Percentiles rank a stretch among this genome's conserved stretches.
Evolutionary conservation across 2,329 filamentous ascomycete species (phyloP).

Genomic region (Coniochaeta ligniaria): DNA sequence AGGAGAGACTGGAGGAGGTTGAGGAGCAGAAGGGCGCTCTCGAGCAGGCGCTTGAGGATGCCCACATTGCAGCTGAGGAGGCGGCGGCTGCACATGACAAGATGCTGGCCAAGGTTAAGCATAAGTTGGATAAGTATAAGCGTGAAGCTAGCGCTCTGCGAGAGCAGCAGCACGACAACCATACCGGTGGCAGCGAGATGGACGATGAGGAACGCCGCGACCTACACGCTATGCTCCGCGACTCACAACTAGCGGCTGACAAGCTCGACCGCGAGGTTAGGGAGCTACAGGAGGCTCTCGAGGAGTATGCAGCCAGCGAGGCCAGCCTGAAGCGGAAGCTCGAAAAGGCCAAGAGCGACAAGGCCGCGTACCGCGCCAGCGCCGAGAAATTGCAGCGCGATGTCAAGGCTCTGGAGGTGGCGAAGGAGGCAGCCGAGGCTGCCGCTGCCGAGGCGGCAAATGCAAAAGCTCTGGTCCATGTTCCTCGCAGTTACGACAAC

Average conservation of each 20-base stretch:
- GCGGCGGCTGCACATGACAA: constrained; percentile 34
- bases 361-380: constrained; percentile 45
- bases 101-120: constrained; percentile 34
- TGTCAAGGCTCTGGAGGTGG: constrained; percentile 35
- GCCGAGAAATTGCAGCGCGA: constrained; percentile 49
- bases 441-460: constrained; percentile 18
- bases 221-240: constrained; percentile 52
- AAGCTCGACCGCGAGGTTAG: constrained; percentile 66
- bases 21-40: constrained; percentile 52
- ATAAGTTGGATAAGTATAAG: constrained; percentile 43
- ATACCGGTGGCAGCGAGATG: constrained; percentile 29
- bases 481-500: constrained; percentile 11
- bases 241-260: constrained; percentile 57
- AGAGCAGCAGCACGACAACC: constrained; percentile 19
- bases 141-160: constrained; percentile 30
- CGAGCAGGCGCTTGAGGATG: constrained; percentile 51
- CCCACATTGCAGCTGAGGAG: constrained; percentile 43
- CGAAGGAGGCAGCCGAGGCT: constrained; percentile 27
- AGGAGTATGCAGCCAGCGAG: constrained; percentile 48
- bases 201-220: constrained; percentile 46
- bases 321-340: constrained; percentile 58
- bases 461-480: constrained; percentile 11
- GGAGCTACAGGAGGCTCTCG: constrained; percentile 61
- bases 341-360: constrained; percentile 60
- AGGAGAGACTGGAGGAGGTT: constrained; percentile 46